Base-by-base conservation (phyloP, 192 early-diverging fungal species). In the Dissophora globulifera region DNA sequence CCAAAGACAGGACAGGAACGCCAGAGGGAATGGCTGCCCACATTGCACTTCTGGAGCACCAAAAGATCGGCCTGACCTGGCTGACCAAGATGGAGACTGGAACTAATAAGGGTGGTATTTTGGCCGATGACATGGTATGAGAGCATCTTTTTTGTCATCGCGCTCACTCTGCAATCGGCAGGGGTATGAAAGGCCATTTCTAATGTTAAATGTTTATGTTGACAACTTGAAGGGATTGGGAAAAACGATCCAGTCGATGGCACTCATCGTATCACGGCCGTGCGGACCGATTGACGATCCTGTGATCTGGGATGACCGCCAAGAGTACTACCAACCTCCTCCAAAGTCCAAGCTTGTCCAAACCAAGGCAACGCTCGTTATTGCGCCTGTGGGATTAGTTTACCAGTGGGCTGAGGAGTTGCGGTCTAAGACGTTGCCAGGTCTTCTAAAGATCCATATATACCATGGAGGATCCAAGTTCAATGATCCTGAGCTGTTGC, bases 331-430 rank as follows among this genome's bases (percentile, higher is more conserved):
- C 32, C 30, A 26, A 4, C 43, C 62, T 1, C 67, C 56, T 19
- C 32, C 76, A 68, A 33, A 42, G 19, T 30, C 50, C 3, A 49
- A 30, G 17, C 63, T 59, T 26, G 47, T 65, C 19, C 67, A 83
- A 50, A 67, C 79, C 42, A 89, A 89, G 42, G 58, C 84, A 0
- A 93, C 91, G 1, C 81, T 95, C 29, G 66, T 95, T 17, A 80
- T 93, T 1, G 88, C 90, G 4, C 92, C 93, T 1, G 81, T 90
- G 2, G 81, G 88, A 0, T 67, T 93, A 15, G 76, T 95, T 30
- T 67, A 84, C 35, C 93, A 95, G 57, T 95, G 93, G 93, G 71
- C 78, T 26, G 71, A 78, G 29, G 93, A 95, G 69, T 70, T 93
- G 16, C 31, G 68, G 29, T 75, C 65, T n/a, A 90, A 89, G 64